Evolutionary conservation across 1,139 yeast species (phyloP).

Genomic region (Blastobotrys raffinosifermentans): DNA sequence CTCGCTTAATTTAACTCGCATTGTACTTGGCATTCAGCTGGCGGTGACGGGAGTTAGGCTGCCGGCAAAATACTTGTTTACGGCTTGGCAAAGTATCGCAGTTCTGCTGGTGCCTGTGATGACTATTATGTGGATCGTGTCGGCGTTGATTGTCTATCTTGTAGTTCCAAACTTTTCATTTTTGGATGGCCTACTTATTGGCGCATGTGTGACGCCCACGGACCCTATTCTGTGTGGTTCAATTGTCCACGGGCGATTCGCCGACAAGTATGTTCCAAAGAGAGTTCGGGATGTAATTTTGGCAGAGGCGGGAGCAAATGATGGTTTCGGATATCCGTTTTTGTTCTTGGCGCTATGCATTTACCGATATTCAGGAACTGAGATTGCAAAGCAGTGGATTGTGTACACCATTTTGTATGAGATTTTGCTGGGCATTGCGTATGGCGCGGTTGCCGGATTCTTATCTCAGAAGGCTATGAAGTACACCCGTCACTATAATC

Average conservation of each 20-base stretch:
- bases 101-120: conserved; percentile 37
- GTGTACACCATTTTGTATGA: conserved; percentile 35
- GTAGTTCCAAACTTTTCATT: conserved; percentile 31
- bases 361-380: conserved; percentile 25
- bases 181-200: conserved; percentile 36
- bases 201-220: conserved; percentile 41
- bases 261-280: conserved; percentile 33
- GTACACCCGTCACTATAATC: conserved; percentile 21
- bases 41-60: conserved; percentile 40
- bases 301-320: conserved; percentile 40
- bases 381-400: conserved; percentile 34
- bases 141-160: conserved; percentile 35
- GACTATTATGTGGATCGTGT: conserved; percentile 39
- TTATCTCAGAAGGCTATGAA: conserved; percentile 27
- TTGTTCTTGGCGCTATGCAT: conserved; percentile 33
- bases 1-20: conserved; percentile 35
- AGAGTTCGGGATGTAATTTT: conserved; percentile 31
- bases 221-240: conserved; percentile 43
- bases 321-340: conserved; percentile 40
- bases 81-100: conserved; percentile 31
- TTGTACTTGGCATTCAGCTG: conserved; percentile 39
- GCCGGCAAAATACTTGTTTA: conserved; percentile 36
- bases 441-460: conserved; percentile 34
- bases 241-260: conserved; percentile 39
- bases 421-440: conserved; percentile 30